Base-by-base conservation (phyloP, 2,329 filamentous ascomycete genomes). In the Sporothrix schenckii region DNA sequence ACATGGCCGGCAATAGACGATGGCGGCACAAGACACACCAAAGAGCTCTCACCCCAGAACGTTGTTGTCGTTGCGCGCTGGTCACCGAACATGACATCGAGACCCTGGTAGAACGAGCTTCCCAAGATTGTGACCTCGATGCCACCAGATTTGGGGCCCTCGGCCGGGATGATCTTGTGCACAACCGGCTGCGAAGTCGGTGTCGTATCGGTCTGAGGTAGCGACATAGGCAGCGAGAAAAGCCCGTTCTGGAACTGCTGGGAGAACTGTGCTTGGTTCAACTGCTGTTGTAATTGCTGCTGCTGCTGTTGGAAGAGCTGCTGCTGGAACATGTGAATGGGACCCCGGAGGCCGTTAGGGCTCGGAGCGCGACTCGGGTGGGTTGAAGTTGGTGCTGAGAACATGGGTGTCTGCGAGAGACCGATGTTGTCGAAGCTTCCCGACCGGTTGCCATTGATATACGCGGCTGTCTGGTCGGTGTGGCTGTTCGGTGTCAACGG, bases 41-140 rank as follows among this genome's bases (percentile, higher is more conserved):
- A 82, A n/a, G 91, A 91, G 71, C 89, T 89, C 73, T 92, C 87
- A 58, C 91, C 90, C 91, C 91, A 94, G 77, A 87, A 95, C 0
- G 91, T 92, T 1, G 92, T 94, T 0, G 90, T 92, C 0, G 90
- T 85, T 1, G 87, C 86, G 74, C 83, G 84, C 63, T 83, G 81
- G 47, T 85, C 82, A 27, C 94, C 94, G 78, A 97, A 97, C 80
- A 93, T 91, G 69, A 97, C 92, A 73, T 94, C 91, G 72, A 96
- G 85, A 1, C 79, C 91, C 72, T 86, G 90, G 73, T 89, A 90
- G 78, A 97, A 97, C 16, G 90, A 88, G 73, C 89, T 91, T 21
- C 94, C 93, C 10, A 97, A 83, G 70, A 95, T 87, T 0, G 92
- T 94, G 3, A 97, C 92, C 78, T 97, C 93, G 68, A 92, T 93